Evolutionary conservation across 371 early-diverging fungal genomes (phyloP).

Genomic region (Mucor mucedo): DNA sequence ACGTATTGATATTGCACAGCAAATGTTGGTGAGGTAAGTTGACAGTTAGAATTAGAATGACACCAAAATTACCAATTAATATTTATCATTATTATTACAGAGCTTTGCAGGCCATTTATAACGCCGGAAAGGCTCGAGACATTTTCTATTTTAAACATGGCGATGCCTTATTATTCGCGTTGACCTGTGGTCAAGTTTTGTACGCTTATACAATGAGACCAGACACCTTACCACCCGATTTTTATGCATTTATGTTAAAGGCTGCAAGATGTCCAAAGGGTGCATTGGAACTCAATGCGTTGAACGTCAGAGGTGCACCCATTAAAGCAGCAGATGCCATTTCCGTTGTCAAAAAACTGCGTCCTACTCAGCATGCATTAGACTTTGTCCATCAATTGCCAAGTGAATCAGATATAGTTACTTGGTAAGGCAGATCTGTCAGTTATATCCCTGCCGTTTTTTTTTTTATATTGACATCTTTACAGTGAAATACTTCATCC

Average conservation of each 20-base stretch:
- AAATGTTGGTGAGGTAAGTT: constrained; percentile 58
- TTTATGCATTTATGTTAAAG: constrained; percentile 68
- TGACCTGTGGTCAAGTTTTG: constrained; percentile 64
- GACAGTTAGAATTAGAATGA: not conserved
- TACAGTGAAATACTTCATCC: constrained; percentile 67
- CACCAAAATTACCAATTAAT: not conserved
- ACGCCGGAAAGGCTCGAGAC: constrained; percentile 65
- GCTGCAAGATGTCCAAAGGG: constrained; percentile 68
- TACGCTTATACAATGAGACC: constrained; percentile 75
- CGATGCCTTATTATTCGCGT: constrained; percentile 64
- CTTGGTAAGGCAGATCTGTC: constrained; percentile 31
- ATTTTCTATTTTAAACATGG: constrained; percentile 69
- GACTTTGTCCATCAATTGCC: constrained; percentile 37
- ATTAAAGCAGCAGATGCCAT: constrained; percentile 50
- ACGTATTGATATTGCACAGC: constrained; percentile 70
- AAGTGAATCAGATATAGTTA: constrained; percentile 33
- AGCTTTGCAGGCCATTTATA: constrained; percentile 64
- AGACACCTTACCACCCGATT: constrained; percentile 67
- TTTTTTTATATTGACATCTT: constrained; percentile 4
- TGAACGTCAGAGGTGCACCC: constrained; percentile 54
- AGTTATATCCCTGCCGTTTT: not conserved
- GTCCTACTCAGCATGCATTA: constrained; percentile 54
- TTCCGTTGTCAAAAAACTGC: constrained; percentile 41
- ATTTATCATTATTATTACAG: constrained; percentile 22
- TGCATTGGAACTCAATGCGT: constrained; percentile 55